Base-by-base conservation (phyloP, 2,329 filamentous ascomycete species). In the Neonectria faginata region DNA sequence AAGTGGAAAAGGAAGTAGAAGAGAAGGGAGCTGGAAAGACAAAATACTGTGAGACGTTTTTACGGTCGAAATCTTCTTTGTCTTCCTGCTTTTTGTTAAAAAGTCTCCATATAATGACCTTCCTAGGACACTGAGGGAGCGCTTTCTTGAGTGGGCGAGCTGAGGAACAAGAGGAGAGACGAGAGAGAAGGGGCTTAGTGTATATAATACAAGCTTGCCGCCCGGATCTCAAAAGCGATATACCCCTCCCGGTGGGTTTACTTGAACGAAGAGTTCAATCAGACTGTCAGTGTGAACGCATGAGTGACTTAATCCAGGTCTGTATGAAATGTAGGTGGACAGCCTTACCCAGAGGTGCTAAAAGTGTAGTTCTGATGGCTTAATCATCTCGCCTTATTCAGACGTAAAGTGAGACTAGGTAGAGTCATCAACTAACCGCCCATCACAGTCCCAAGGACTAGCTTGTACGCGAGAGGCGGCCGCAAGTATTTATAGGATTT, bases 171-270 rank as follows among this genome's bases (percentile, higher is more conserved):
- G 39, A 51, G 33, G 39, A 51, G 33, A 39, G 55, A 25, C 57
- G 59, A 25, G 33, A 53, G 59, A 25, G 36, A 42, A 20, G 39
- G 64, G 41, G 57, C 50, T 47, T 60, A 42, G 51, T 71, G 66
- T 64, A 71, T 68, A 71, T 65, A 64, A 60, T 67, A 62, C 61
- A 70, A 61, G 62, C 70, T 67, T 65, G 62, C 63, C 61, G 50
- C 64, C 50, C 55, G n/a, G 50, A 62, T 45, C 57, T 59, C 41
- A 73, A 65, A 58, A 68, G 67, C 51, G 68, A 72, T 65, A 73
- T 65, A 65, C 50, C 54, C 63, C 57, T 50, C 67, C 53, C 62
- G 61, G 58, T 60, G 48, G 66, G 63, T 57, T 66, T 18, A 55
- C 33, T 67, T 60, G 20, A 59, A 54, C 20, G 33, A 27, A 47